Base-by-base conservation (phyloP, 73 alveolate genomes). In the Paramecium primaurelia region DNA sequence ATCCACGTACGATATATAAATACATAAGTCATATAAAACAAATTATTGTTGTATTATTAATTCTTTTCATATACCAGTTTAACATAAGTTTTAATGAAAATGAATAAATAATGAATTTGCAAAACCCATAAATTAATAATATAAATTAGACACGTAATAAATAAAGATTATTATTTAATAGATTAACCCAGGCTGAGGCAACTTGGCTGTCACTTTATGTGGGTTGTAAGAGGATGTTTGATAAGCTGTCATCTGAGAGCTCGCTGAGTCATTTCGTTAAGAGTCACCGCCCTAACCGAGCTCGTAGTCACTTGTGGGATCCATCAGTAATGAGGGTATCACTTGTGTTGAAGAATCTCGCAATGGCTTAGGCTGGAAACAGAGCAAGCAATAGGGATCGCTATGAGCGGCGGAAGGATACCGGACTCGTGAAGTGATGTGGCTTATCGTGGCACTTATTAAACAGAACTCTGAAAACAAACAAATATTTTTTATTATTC, bases 251-350 rank as follows among this genome's bases (percentile, higher is more conserved):
- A 49, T 47, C 91, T 80, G 91, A 80, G 91, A 80, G 91, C 91
- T 42, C 58, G 91, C 54, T 80, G 91, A 80, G 91, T 80, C 91
- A 49, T 80, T 49, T 80, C 91, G 91, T 80, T 80, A 80, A 80
- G 91, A 80, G 91, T 80, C 91, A 80, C 91, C 91, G 91, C 91
- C 91, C 91, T 80, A 80, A 80, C 91, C 91, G 91, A 80, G 91
- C 91, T 80, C 91, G 91, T 47, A 80, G 91, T 80, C 91, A 80
- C 71, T 25, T 42, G 71, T 7, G 91, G 38, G 11, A 26, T 28
- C 75, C 91, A 80, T 80, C 91, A 80, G 91, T 42, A 80, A 80
- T 80, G 91, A 49, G 91, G 75, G 49, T 42, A 16, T 80, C 91
- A 49, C 47, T 45, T 49, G 71, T 80, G 91, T 80, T 80, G 49